These are phyloP conservation scores for Chytriomyces sp. DNA, from an alignment of 192 early-diverging fungal genomes.

Conservation along the genomic window DNA sequence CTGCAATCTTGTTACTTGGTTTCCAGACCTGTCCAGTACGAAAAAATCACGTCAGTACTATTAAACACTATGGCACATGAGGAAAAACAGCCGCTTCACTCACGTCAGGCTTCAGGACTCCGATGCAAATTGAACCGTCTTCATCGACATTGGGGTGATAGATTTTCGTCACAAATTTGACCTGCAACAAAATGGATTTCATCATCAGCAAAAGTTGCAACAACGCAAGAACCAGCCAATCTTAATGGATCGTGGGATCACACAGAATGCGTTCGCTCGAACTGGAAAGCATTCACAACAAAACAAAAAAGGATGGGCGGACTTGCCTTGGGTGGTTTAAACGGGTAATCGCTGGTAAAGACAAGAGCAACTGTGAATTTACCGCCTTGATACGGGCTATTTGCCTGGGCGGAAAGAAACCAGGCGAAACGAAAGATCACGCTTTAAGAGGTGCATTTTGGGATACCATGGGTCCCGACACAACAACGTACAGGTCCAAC, in stretches of 20 bases:
- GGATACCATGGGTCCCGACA: background rate
- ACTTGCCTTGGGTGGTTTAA: constrained; percentile 77
- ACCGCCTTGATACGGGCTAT: constrained; percentile 74
- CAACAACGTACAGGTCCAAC: constrained; percentile 61
- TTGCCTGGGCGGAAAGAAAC: constrained; percentile 41
- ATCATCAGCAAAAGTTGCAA: too few relatives aligned
- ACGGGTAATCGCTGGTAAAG: constrained; percentile 79
- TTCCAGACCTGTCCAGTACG: constrained; percentile 66
- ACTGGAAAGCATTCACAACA: background rate
- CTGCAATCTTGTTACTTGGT: constrained; percentile 72
- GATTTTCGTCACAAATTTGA: constrained; percentile 77
- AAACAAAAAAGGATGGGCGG: background rate
- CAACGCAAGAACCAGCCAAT: too few relatives aligned
- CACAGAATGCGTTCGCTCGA: too few relatives aligned
- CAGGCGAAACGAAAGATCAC: background rate
- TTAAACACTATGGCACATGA: background rate
- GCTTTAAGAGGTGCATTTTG: too few relatives aligned
- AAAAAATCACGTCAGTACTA: background rate
- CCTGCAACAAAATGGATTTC: constrained; percentile 40
- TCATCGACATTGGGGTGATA: constrained; percentile 87
- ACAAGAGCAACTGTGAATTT: constrained; percentile 70
- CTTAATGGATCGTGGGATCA: too few relatives aligned
- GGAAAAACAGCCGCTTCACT: background rate
- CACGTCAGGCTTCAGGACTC: constrained; percentile 75
- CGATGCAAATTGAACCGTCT: constrained; percentile 79